These are phyloP conservation scores for Hibiscus syriacus DNA, from an alignment of 345 rosid genomes.

Conservation along the genomic window DNA sequence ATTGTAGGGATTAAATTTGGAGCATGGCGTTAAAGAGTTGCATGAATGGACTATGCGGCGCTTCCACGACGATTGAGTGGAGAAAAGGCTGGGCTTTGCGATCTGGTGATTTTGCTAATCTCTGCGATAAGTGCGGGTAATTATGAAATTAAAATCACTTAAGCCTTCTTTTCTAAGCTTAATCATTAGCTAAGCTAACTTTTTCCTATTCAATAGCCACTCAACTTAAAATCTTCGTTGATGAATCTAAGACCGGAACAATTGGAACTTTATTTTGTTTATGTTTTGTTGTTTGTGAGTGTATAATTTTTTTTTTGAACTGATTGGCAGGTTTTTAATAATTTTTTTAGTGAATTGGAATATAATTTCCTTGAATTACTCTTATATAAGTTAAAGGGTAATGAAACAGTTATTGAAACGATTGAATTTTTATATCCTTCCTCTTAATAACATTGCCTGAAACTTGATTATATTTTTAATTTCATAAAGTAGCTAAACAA, in stretches of 20 bases:
- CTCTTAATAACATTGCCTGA: background rate
- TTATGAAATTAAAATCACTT: background rate
- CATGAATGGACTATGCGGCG: constrained; percentile 77
- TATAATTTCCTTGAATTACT: background rate
- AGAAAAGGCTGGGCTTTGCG: constrained; percentile 91
- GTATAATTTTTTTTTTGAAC: too few species aligned
- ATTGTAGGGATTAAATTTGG: constrained; percentile 4
- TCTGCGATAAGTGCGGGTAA: constrained; percentile 97
- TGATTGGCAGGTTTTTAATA: background rate
- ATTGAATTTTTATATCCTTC: background rate
- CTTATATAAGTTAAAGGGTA: background rate
- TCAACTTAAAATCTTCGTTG: too few species aligned
- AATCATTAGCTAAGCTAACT: background rate
- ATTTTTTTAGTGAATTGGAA: background rate
- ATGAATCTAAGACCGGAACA: background rate
- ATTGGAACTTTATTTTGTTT: background rate
- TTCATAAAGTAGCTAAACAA: background rate
- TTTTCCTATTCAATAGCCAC: background rate
- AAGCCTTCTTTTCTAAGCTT: background rate
- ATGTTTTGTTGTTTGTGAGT: background rate
- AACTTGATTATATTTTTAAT: background rate
- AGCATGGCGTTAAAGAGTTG: constrained; percentile 61
- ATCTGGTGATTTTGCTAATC: constrained; percentile 73
- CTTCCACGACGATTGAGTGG: constrained; percentile 58
- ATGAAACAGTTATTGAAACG: background rate